Base-by-base conservation (phyloP, 2,329 filamentous ascomycete species). In the Penicillium sp. region DNA sequence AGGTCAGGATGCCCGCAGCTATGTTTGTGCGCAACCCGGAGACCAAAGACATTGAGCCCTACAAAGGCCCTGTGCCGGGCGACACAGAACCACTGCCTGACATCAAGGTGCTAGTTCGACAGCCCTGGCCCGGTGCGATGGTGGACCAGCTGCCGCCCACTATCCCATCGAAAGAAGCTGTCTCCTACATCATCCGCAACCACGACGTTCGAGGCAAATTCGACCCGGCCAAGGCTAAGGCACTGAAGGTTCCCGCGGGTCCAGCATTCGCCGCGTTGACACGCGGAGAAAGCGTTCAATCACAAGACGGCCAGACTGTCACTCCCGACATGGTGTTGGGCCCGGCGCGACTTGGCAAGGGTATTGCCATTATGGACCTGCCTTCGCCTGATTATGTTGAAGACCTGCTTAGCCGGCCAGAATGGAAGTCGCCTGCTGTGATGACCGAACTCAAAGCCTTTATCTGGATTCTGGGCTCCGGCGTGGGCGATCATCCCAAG, bases 261-360 rank as follows among this genome's bases (percentile, higher is more conserved):
- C 66, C 58, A 0, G 73, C 84, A 42, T 95, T 79, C 67, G 75
- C 75, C 31, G 61, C 67, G 10, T 75, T 98, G 38, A 77, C 84
- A 0, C 66, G 63, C 1, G 89, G 90, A 2, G 57, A 84, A 54
- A 83, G 69, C 42, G 83, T 93, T 1, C 71, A 75, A 46, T 83
- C 81, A 23, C 72, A 76, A 12, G 79, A 86, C 59, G 90, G 89
- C 4, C 77, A 75, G 6, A 79, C 78, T 0, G 81, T 98, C 27
- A 93, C 86, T 0, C 86, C 92, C 1, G 87, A 93, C 0, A 93
- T 95, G 85, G 90, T 97, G 1, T 65, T 98, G 44, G 89, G 80
- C 1, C 75, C 83, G 9, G 71, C 78, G 3, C 78, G 83, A 47
- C 77, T 80, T 5, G 90, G 90, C 9, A 81, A 78, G 47, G 91